phyloP scores from a whole-genome alignment of 2,329 filamentous ascomycete species.

The Ophiostoma angusticollis region DNA sequence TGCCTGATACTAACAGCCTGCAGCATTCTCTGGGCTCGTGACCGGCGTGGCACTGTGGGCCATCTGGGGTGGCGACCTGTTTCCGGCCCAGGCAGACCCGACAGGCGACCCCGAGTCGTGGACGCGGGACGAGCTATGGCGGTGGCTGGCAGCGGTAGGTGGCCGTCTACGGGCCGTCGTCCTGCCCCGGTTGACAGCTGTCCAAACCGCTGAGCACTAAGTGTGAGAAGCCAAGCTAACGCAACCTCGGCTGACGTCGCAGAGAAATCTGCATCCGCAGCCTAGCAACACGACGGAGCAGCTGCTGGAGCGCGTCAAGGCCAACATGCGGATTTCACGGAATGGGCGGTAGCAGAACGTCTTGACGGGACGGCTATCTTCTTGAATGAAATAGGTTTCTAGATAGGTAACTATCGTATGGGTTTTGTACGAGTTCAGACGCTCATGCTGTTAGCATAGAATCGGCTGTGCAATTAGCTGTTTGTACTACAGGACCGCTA shows the following conservation, averaged over 20 bases:
- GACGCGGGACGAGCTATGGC: slow-evolving; percentile 66
- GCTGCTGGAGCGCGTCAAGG: slow-evolving; percentile 32
- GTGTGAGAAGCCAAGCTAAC: too few relatives aligned
- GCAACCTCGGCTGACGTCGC: too few relatives aligned
- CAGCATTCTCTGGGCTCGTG: slow-evolving; percentile 70
- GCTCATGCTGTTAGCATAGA: too few relatives aligned
- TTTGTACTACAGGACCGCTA: too few relatives aligned
- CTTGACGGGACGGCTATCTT: too few relatives aligned
- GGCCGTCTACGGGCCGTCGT: neutral
- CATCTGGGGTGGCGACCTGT: slow-evolving; percentile 78
- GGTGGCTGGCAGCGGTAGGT: slow-evolving; percentile 72
- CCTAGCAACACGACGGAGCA: slow-evolving; percentile 31
- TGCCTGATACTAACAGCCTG: neutral
- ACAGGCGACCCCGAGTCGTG: slow-evolving; percentile 58
- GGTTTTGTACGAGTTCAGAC: too few relatives aligned
- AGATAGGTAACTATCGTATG: too few relatives aligned
- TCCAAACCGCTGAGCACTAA: too few relatives aligned
- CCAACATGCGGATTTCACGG: slow-evolving; percentile 32
- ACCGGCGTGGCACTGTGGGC: slow-evolving; percentile 70
- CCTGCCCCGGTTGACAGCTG: too few relatives aligned
- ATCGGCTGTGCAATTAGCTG: too few relatives aligned
- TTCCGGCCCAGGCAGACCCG: slow-evolving; percentile 64
- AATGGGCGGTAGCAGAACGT: slow-evolving; percentile 16
- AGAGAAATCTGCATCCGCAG: slow-evolving; percentile 36
- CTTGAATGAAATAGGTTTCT: neutral